phyloP scores from a whole-genome alignment of 495 filamentous ascomycete species.

The Evansstolkia leycettana region DNA sequence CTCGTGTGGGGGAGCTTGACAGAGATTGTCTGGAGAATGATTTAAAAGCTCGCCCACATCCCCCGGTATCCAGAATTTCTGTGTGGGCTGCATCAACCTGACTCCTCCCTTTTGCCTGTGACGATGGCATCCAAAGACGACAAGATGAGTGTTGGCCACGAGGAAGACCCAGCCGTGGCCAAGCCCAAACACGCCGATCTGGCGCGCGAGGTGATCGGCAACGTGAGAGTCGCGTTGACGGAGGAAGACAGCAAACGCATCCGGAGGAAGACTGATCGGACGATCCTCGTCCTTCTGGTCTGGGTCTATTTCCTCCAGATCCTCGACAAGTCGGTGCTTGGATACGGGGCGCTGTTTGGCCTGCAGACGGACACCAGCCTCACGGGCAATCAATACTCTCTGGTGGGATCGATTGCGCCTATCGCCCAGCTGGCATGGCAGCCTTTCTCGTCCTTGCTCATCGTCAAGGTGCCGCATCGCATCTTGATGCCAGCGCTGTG shows the following conservation, averaged over 20 bases:
- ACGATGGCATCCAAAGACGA: too few species aligned
- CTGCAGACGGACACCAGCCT: slow-evolving; percentile 40
- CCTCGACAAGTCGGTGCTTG: slow-evolving; percentile 52
- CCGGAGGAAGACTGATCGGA: slow-evolving; percentile 45
- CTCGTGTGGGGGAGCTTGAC: too few species aligned
- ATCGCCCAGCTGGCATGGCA: slow-evolving; percentile 57
- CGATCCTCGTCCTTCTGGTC: slow-evolving; percentile 43
- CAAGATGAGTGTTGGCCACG: too few species aligned
- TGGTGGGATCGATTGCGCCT: slow-evolving; percentile 48
- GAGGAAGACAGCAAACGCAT: slow-evolving; percentile 44
- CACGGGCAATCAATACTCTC: slow-evolving; percentile 46
- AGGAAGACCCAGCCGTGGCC: too few species aligned
- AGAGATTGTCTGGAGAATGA: too few species aligned
- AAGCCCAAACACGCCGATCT: too few species aligned
- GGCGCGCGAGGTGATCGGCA: too few species aligned
- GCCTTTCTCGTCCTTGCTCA: slow-evolving; percentile 50
- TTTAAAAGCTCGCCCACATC: too few species aligned
- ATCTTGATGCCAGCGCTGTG: slow-evolving; percentile 49
- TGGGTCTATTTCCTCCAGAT: slow-evolving; percentile 59
- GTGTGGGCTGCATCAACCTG: too few species aligned
- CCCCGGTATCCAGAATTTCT: too few species aligned
- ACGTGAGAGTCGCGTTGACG: slow-evolving; percentile 26
- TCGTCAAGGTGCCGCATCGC: slow-evolving; percentile 54
- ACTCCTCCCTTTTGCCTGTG: too few species aligned
- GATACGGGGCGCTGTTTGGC: slow-evolving; percentile 53